Evolutionary conservation across 2,329 filamentous ascomycete genomes (phyloP).

Genomic region (Colletotrichum godetiae): DNA sequence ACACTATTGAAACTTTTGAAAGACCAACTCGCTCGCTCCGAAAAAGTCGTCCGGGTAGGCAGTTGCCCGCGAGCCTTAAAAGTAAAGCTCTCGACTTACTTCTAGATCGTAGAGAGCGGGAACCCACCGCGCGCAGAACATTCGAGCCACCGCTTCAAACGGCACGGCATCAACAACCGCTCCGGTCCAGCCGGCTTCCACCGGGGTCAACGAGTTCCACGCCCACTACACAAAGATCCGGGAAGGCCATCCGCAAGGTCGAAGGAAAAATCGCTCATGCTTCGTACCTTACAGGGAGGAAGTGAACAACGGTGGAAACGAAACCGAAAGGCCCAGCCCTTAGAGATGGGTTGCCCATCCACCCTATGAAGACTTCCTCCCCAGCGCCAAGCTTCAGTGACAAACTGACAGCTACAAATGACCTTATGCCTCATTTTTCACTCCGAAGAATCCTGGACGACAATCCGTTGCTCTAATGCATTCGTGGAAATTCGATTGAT

Average conservation of each 20-base stretch:
- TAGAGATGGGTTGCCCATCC: not conserved
- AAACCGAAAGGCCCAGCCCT: not conserved
- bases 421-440: not conserved
- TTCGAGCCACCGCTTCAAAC: not conserved
- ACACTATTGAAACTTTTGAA: not conserved
- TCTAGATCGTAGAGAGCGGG: not conserved
- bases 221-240: not conserved
- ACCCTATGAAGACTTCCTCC: not conserved
- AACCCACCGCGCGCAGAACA: not conserved
- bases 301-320: not conserved
- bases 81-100: not conserved
- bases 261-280: not conserved
- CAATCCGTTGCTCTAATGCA: not conserved
- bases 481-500: slow-evolving; percentile 16
- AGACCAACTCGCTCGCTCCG: not conserved
- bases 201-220: not conserved
- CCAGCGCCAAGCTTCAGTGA: not conserved
- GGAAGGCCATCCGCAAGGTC: not conserved
- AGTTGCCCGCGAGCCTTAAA: not conserved
- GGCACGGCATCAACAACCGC: not conserved
- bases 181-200: not conserved
- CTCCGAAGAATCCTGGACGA: not conserved
- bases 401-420: not conserved
- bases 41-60: not conserved
- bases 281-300: not conserved